Percentiles rank a stretch among this genome's conserved stretches.
phyloP scores from a whole-genome alignment of 257 asterid species.

The Phtheirospermum japonicum region DNA sequence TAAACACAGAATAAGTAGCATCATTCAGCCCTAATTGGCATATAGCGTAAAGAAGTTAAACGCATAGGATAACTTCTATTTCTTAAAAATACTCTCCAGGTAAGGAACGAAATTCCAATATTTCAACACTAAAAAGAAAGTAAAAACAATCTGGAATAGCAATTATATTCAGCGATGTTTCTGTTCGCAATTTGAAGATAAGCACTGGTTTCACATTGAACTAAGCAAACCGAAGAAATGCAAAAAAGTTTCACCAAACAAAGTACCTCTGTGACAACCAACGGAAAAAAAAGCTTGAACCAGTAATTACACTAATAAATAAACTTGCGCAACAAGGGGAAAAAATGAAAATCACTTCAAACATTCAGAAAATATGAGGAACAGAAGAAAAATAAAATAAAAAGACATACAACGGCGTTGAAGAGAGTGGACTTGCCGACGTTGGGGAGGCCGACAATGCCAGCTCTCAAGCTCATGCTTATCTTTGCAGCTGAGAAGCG shows the following conservation, averaged over 20 bases:
- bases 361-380: not conserved
- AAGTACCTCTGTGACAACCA: too few relatives aligned
- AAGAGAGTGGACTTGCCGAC: conserved; percentile 97
- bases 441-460: conserved; percentile 97
- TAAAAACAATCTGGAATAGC: not conserved
- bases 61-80: conserved; percentile 5
- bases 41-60: conserved; percentile 5
- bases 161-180: not conserved
- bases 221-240: too few relatives aligned
- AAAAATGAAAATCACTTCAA: conserved; percentile 16
- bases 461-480: conserved; percentile 90
- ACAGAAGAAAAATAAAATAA: not conserved
- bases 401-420: conserved; percentile 82
- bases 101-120: not conserved
- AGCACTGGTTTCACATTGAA: not conserved
- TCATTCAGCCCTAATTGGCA: conserved; percentile 17
- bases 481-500: conserved; percentile 63
- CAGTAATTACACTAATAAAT: not conserved
- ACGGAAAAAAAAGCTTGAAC: not conserved
- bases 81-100: too few relatives aligned
- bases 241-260: too few relatives aligned
- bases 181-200: not conserved
- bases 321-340: not conserved
- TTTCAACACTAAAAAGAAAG: not conserved
- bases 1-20: not conserved